These are phyloP conservation scores for Hygrocybe coccinea DNA, from an alignment of 768 basidiomycete species.

Conservation along the genomic window DNA sequence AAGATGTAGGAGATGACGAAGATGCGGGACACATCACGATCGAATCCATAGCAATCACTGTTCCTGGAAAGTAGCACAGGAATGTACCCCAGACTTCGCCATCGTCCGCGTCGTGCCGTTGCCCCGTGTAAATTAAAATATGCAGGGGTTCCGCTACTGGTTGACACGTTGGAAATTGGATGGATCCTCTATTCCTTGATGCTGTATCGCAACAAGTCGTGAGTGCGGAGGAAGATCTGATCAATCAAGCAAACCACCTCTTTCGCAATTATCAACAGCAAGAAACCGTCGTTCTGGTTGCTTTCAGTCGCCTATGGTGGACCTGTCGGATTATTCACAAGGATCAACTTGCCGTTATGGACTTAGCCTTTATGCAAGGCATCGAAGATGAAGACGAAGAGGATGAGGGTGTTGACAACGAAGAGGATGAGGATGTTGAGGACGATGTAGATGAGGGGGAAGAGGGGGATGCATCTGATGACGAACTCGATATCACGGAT, in stretches of 20 bases:
- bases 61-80: neutral
- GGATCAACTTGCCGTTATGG: neutral
- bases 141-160: neutral
- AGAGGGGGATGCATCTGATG: neutral
- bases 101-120: neutral
- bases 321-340: neutral
- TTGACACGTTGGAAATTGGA: neutral
- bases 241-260: neutral
- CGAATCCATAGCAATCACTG: neutral
- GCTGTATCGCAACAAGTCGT: neutral
- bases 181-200: neutral
- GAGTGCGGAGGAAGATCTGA: neutral
- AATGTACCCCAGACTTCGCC: neutral
- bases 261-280: neutral
- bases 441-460: neutral
- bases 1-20: neutral
- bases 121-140: neutral
- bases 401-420: neutral
- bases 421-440: neutral
- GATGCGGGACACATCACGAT: neutral
- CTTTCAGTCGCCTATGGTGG: neutral
- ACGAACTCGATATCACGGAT: neutral
- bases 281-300: neutral
- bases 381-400: neutral
- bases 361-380: neutral